Conservation (phyloP, 2,329 filamentous ascomycete species). For the Fusarium humuli region DNA sequence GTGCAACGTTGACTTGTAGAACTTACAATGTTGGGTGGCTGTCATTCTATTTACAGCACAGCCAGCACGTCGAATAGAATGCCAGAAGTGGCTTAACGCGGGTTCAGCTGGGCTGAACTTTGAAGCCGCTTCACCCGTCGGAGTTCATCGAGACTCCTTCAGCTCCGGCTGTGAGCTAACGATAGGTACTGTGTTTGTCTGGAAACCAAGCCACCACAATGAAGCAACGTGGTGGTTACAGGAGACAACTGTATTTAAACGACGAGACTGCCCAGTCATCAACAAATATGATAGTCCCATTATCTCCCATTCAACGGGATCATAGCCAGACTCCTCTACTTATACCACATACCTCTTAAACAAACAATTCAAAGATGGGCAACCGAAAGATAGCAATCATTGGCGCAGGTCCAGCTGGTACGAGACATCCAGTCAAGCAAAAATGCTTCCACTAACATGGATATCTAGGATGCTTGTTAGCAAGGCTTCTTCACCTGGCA, state of each 20-base stretch:
- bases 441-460: slow-evolving; percentile 9
- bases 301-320: not conserved
- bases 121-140: slow-evolving; percentile 28
- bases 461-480: slow-evolving; percentile 48
- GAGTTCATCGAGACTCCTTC: slow-evolving; percentile 2
- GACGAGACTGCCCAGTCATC: not conserved
- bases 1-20: slow-evolving; percentile 19
- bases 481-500: slow-evolving; percentile 62
- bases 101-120: slow-evolving; percentile 23
- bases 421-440: not conserved
- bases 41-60: not conserved
- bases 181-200: not conserved
- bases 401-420: slow-evolving; percentile 48
- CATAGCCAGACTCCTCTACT: no score
- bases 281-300: not conserved
- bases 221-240: not conserved
- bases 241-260: slow-evolving; percentile 15
- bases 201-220: not conserved
- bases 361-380: slow-evolving; percentile 20
- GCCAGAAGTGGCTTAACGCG: not conserved
- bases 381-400: slow-evolving; percentile 45
- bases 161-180: slow-evolving; percentile 17
- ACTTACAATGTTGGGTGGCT: not conserved
- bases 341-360: not conserved
- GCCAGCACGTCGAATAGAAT: not conserved